These are phyloP conservation scores for Boletus sensibilis DNA, from an alignment of 768 basidiomycete species.

Conservation along the genomic window DNA sequence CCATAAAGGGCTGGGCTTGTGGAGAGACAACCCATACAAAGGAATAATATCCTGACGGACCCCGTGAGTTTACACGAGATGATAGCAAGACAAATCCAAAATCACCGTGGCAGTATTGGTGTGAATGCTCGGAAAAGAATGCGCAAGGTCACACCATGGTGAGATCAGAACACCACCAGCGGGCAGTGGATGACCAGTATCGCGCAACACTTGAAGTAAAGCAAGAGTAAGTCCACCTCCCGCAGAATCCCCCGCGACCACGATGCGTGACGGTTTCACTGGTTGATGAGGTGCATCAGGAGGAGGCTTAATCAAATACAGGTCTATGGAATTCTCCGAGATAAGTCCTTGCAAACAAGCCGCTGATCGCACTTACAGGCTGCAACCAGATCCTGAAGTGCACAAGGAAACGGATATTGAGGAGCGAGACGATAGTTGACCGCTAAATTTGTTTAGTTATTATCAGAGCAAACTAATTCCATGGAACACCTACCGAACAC, in stretches of 20 bases:
- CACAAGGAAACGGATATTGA: constrained; percentile 96
- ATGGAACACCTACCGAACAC: constrained; percentile 59
- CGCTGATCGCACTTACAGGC: constrained; percentile 56
- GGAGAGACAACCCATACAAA: constrained; percentile 68
- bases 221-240: constrained; percentile 87
- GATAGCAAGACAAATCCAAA: neutral
- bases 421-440: constrained; percentile 88
- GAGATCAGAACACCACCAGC: constrained; percentile 89
- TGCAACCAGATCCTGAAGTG: constrained; percentile 83
- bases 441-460: constrained; percentile 42
- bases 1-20: constrained; percentile 78
- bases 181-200: constrained; percentile 75
- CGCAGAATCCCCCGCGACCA: constrained; percentile 89
- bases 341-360: neutral
- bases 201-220: constrained; percentile 84
- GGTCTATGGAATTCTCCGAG: constrained; percentile 44
- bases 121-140: constrained; percentile 89
- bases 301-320: constrained; percentile 90
- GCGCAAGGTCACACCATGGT: constrained; percentile 93
- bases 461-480: neutral
- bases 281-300: constrained; percentile 72
- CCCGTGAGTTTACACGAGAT: neutral
- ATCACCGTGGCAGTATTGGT: constrained; percentile 79
- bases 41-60: constrained; percentile 72
- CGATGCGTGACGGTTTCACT: constrained; percentile 76